These are phyloP conservation scores for Hydrangea macrophylla DNA, from an alignment of 148 eudicot genomes.

Conservation along the genomic window DNA sequence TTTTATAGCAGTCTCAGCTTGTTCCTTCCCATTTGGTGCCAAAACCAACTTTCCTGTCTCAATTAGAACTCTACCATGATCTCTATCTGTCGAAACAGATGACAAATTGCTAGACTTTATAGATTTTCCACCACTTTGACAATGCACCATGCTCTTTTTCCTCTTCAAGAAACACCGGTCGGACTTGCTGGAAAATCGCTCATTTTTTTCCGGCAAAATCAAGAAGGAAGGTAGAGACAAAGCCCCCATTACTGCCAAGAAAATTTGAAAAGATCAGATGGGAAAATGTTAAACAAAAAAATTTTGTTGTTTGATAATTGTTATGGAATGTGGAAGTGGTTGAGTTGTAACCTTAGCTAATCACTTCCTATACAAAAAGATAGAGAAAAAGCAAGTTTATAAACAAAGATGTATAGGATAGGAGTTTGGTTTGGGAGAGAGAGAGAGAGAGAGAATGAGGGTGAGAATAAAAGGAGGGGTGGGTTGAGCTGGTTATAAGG, in stretches of 20 bases:
- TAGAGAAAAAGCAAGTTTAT: slow-evolving; percentile 38
- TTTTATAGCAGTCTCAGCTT: slow-evolving; percentile 24
- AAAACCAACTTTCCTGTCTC: slow-evolving; percentile 47
- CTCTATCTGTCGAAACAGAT: slow-evolving; percentile 56
- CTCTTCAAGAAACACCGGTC: slow-evolving; percentile 15
- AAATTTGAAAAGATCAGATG: slow-evolving; percentile 14
- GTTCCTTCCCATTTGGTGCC: slow-evolving; percentile 43
- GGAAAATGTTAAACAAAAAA: slow-evolving; percentile 18
- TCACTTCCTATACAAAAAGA: slow-evolving; percentile 30
- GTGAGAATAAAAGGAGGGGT: slow-evolving; percentile 28
- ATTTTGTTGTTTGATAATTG: background rate
- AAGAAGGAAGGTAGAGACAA: slow-evolving; percentile 37
- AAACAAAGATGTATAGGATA: slow-evolving; percentile 44
- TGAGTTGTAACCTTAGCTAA: slow-evolving; percentile 49
- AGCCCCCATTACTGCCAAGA: slow-evolving; percentile 55
- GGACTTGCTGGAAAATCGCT: slow-evolving; percentile 7
- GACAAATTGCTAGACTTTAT: slow-evolving; percentile 33
- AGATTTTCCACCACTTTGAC: slow-evolving; percentile 45
- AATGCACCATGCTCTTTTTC: slow-evolving; percentile 27
- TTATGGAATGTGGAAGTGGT: slow-evolving; percentile 1
- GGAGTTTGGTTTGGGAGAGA: slow-evolving; percentile 37
- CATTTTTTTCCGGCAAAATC: slow-evolving; percentile 17
- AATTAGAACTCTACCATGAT: slow-evolving; percentile 38
- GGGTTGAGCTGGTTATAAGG: slow-evolving; percentile 26
- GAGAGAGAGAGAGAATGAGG: slow-evolving; percentile 22